Percentiles rank a stretch among this genome's conserved stretches.
These are phyloP conservation scores for Cryptococcus neoformans DNA, from an alignment of 1,284 basidiomycete species.

Conservation along the genomic window DNA sequence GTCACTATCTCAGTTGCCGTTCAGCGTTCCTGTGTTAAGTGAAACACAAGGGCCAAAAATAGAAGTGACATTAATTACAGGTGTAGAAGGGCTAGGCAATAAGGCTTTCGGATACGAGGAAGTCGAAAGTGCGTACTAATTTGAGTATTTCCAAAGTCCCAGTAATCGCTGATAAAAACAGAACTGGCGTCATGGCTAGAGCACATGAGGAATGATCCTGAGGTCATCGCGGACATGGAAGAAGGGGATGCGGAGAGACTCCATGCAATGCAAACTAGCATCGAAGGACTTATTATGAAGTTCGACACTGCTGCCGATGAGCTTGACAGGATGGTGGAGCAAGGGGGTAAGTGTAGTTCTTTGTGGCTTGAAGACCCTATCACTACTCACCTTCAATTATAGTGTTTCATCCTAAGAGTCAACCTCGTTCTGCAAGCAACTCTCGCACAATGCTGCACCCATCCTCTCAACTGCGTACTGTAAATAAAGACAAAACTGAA, in stretches of 20 bases:
- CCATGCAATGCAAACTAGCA: conserved; percentile 57
- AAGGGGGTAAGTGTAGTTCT: conserved; percentile 60
- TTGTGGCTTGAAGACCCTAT: neutral
- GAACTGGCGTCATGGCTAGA: conserved; percentile 65
- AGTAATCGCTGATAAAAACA: conserved; percentile 12
- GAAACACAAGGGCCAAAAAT: conserved; percentile 56
- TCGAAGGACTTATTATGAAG: conserved; percentile 66
- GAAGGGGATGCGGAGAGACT: conserved; percentile 53
- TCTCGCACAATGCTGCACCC: conserved; percentile 8
- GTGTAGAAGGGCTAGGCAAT: conserved; percentile 24
- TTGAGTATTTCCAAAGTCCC: neutral
- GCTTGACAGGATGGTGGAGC: conserved; percentile 75
- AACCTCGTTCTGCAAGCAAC: conserved; percentile 7
- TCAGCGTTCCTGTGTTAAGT: conserved; percentile 55
- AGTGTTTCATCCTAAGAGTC: conserved; percentile 7
- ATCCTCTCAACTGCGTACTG: conserved; percentile 10
- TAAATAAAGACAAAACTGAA: conserved; percentile 16
- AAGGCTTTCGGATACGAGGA: conserved; percentile 63
- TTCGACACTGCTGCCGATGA: conserved; percentile 72
- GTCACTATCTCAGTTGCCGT: conserved; percentile 73
- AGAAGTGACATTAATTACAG: conserved; percentile 67
- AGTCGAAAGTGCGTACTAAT: conserved; percentile 60
- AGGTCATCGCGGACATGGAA: conserved; percentile 25
- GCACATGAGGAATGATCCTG: conserved; percentile 39
- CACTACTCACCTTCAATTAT: neutral